A percentile compares a stretch with the other conserved stretches of the same genome.
phyloP scores from a whole-genome alignment of 1,284 basidiomycete species.

The Trichosporon ovoides region DNA sequence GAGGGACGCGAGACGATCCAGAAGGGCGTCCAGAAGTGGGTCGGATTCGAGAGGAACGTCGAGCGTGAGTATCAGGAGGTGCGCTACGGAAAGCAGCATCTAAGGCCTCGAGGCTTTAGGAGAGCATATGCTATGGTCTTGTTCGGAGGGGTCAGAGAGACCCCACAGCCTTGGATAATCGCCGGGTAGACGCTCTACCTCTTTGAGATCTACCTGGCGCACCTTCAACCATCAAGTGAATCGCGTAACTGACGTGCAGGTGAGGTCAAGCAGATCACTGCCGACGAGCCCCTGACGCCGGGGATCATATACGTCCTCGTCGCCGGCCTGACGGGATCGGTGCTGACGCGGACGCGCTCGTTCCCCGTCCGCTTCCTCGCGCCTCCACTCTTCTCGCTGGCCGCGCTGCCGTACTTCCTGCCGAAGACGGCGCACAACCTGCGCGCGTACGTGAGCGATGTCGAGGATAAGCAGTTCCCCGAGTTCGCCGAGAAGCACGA shows the following conservation, averaged over 20 bases:
- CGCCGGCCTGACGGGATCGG: conserved; percentile 76
- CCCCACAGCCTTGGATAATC: no score
- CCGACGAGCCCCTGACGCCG: conserved; percentile 76
- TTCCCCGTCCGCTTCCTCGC: conserved; percentile 63
- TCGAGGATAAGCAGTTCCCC: conserved; percentile 68
- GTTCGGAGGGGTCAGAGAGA: no score
- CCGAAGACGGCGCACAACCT: conserved; percentile 70
- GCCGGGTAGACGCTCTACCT: no score
- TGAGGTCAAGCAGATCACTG: conserved; percentile 72
- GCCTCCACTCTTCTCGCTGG: conserved; percentile 63
- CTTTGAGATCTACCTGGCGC: no score
- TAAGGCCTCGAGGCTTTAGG: neutral
- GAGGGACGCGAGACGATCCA: conserved; percentile 63
- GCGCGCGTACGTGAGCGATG: conserved; percentile 58
- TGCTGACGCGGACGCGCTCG: conserved; percentile 70
- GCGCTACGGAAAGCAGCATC: neutral
- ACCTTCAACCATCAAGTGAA: neutral
- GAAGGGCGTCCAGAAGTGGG: conserved; percentile 67
- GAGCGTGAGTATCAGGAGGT: conserved; percentile 60
- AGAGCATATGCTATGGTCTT: no score
- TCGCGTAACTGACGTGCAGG: conserved; percentile 49
- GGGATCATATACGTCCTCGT: conserved; percentile 81
- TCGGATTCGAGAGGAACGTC: conserved; percentile 70
- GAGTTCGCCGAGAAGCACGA: conserved; percentile 63
- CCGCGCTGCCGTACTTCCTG: conserved; percentile 70